Base-by-base conservation (phyloP, 306 rosid genomes). In the Arachis stenosperma region DNA sequence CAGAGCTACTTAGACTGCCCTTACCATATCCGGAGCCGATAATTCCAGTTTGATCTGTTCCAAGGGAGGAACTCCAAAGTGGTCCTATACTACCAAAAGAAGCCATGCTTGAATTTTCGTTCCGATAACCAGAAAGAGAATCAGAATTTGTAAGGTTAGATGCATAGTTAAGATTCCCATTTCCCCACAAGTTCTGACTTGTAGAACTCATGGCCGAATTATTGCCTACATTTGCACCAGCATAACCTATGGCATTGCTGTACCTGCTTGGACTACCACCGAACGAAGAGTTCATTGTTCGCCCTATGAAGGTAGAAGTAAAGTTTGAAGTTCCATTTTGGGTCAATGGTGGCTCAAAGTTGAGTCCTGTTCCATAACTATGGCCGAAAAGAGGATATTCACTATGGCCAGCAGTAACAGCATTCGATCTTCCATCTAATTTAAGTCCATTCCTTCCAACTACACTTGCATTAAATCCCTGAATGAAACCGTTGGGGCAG, bases 11-110 rank as follows among this genome's bases (percentile, higher is more conserved):
- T 75, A 77, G 85, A 65, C 47, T 74, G 44, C 85, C 78, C 75
- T 80, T 81, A 70, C 75, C 86, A 71, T 81, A 77, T 56, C 90
- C 68, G 27, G 86, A 81, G 73, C 85, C 86, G 65, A 77, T 73
- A 70, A 79, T 79, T 74, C 86, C 85, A 43, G 71, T 86, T 82
- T 84, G 91, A 66, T 80, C 71, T 27, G 78, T 41, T 57, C 77
- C 83, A 46, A 76, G 82, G 15, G 93, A 83, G 80, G 90, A 84
- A 63, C 82, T 73, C 93, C 91, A 90, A 44, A 84, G 89, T 65
- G 83, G 59, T 70, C 90, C 93, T 67, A 83, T 68, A 54, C 68
- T 71, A 65, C 87, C 85, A 48, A 88, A 88, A 55, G 90, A 79
- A 61, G 80, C 85, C 68, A 85, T 44, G 84, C 78, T 83, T 40